Evolutionary conservation across 2,329 filamentous ascomycete genomes (phyloP).

Genomic region (Xylaria sp.): DNA sequence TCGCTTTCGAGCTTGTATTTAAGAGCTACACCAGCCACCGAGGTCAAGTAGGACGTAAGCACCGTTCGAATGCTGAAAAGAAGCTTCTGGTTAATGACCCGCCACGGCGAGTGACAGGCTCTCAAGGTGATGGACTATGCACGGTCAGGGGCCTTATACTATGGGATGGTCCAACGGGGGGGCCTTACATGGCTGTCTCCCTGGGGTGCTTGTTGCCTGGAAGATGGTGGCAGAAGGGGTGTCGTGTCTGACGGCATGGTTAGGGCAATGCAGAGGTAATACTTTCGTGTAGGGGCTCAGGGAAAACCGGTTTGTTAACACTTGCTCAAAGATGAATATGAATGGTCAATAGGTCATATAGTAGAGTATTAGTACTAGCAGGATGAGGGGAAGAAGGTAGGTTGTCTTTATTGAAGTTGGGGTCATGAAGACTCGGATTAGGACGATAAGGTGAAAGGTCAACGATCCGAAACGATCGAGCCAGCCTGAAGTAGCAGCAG

Average conservation of each 20-base stretch:
- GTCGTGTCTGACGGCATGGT: conserved; percentile 46
- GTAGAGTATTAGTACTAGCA: conserved; percentile 4
- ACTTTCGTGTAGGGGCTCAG: conserved; percentile 1
- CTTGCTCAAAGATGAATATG: conserved; percentile 7
- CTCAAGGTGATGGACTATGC: conserved; percentile 62
- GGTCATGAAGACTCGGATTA: background rate
- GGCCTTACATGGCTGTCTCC: conserved; percentile 50
- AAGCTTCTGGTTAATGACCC: conserved; percentile 57
- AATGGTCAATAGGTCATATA: conserved; percentile 31
- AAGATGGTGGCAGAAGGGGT: conserved; percentile 45
- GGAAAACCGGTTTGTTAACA: conserved; percentile 4
- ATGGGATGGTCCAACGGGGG: background rate
- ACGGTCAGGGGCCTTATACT: conserved; percentile 46
- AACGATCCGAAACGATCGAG: background rate
- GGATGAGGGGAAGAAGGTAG: background rate
- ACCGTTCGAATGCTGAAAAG: conserved; percentile 58
- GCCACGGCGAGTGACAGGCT: conserved; percentile 64
- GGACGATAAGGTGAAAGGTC: background rate
- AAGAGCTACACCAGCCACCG: conserved; percentile 55
- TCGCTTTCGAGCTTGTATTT: conserved; percentile 59
- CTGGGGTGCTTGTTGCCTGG: conserved; percentile 36
- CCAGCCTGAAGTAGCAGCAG: background rate
- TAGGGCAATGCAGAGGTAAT: conserved; percentile 14
- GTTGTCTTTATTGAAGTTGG: conserved; percentile 1
- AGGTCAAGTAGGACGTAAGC: conserved; percentile 58